phyloP scores from a whole-genome alignment of 306 rosid genomes.

The Begonia loranthoides region DNA sequence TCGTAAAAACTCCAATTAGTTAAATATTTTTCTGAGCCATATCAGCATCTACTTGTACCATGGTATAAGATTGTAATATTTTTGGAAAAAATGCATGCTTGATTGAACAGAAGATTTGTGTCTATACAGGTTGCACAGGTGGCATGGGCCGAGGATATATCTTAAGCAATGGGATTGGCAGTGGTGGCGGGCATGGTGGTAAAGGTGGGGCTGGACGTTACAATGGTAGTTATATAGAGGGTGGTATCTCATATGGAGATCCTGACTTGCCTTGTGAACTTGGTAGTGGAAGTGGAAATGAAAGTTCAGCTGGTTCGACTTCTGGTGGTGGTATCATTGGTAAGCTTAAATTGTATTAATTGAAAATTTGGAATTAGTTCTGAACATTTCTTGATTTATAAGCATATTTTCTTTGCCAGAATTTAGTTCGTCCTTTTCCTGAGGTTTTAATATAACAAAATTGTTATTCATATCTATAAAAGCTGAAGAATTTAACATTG shows the following conservation, averaged over 20 bases:
- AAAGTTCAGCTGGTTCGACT: conserved; percentile 34
- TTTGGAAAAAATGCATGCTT: too few relatives aligned
- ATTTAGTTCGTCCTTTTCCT: neutral
- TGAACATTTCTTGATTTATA: neutral
- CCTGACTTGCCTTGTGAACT: conserved; percentile 83
- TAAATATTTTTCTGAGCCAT: neutral
- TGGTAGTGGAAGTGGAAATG: conserved; percentile 97
- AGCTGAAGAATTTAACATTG: too few relatives aligned
- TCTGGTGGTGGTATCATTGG: conserved; percentile 96
- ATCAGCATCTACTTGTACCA: neutral
- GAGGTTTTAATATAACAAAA: neutral
- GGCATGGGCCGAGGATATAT: conserved; percentile 69
- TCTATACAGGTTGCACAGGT: conserved; percentile 65
- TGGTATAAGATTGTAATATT: neutral
- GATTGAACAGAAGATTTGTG: neutral
- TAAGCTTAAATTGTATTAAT: conserved; percentile 24
- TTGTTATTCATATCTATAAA: too few relatives aligned
- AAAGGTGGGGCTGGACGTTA: conserved; percentile 69
- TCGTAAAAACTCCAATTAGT: too few relatives aligned
- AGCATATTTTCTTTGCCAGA: neutral
- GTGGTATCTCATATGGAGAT: conserved; percentile 81
- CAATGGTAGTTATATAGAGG: conserved; percentile 32
- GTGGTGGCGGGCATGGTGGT: conserved; percentile 99
- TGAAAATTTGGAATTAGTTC: neutral
- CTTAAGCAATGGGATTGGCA: conserved; percentile 49